Percentiles rank a stretch among this genome's conserved stretches.
Conservation (phyloP, 768 basidiomycete species). For the Mrakia gelida region DNA sequence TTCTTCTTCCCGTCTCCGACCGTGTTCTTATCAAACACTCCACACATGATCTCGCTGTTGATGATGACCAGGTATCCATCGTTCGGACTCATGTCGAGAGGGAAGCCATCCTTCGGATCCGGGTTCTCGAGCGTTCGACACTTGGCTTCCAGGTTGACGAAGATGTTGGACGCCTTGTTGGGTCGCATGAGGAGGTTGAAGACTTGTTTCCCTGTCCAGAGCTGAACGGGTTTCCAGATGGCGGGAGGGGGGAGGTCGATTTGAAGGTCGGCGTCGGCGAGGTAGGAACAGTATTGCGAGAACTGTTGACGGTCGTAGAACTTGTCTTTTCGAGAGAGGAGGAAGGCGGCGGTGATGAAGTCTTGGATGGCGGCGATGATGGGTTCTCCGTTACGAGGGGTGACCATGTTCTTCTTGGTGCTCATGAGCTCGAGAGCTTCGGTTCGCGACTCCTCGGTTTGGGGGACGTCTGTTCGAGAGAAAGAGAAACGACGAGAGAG, state of each 20-base stretch:
- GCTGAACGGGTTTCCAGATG: conserved; percentile 81
- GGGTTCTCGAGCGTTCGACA: conserved; percentile 64
- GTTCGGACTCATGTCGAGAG: conserved; percentile 81
- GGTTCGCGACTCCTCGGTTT: conserved; percentile 95
- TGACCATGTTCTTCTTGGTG: conserved; percentile 93
- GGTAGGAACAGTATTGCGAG: conserved; percentile 91
- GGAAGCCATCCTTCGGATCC: conserved; percentile 49
- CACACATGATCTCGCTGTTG: conserved; percentile 99
- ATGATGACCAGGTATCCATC: conserved; percentile 96
- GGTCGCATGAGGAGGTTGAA: conserved; percentile 96
- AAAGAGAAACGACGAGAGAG: not conserved
- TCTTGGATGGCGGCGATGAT: conserved; percentile 99
- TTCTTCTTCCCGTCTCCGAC: conserved; percentile 99
- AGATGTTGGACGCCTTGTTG: conserved; percentile 71
- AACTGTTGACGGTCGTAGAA: conserved; percentile 94
- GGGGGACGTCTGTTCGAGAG: conserved; percentile 72
- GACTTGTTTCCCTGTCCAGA: conserved; percentile 99
- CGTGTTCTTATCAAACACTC: conserved; percentile 97
- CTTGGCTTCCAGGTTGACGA: conserved; percentile 93
- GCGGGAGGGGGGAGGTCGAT: conserved; percentile 94
- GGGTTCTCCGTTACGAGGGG: conserved; percentile 95
- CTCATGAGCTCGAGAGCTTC: conserved; percentile 97
- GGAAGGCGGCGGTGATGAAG: conserved; percentile 97
- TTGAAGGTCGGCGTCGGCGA: conserved; percentile 82
- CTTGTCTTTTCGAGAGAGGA: conserved; percentile 84